phyloP scores from a whole-genome alignment of 2,329 filamentous ascomycete genomes.

The Lizonia empirigonia region DNA sequence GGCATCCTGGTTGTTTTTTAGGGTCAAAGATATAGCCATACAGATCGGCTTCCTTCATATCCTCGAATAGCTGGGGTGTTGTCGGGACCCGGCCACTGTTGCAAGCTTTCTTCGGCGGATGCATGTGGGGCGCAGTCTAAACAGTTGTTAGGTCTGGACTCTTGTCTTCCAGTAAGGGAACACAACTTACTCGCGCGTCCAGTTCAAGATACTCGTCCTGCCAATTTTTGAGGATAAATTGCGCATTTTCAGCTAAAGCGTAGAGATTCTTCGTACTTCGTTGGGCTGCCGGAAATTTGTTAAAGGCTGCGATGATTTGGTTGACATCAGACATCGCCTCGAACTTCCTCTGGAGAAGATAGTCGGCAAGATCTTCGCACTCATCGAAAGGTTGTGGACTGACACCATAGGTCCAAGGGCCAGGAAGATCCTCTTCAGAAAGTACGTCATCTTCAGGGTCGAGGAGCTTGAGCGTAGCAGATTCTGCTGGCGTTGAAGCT shows the following conservation, averaged over 20 bases:
- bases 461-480: slow-evolving; percentile 30
- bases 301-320: slow-evolving; percentile 51
- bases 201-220: slow-evolving; percentile 65
- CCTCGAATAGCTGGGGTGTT: slow-evolving; percentile 58
- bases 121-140: slow-evolving; percentile 57
- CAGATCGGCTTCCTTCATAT: slow-evolving; percentile 64
- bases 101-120: slow-evolving; percentile 57
- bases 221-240: slow-evolving; percentile 58
- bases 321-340: slow-evolving; percentile 52
- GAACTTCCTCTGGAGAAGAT: slow-evolving; percentile 49
- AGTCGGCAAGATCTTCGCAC: slow-evolving; percentile 50
- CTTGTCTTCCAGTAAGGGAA: not conserved
- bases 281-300: slow-evolving; percentile 49
- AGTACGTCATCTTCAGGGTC: slow-evolving; percentile 44
- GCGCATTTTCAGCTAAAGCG: slow-evolving; percentile 60
- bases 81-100: slow-evolving; percentile 56
- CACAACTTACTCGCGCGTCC: slow-evolving; percentile 50
- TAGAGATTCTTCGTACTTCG: slow-evolving; percentile 61
- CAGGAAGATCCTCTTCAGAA: slow-evolving; percentile 46
- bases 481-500: slow-evolving; percentile 33
- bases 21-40: slow-evolving; percentile 65
- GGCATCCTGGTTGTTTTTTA: slow-evolving; percentile 56
- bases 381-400: slow-evolving; percentile 38
- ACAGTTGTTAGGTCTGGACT: slow-evolving; percentile 14
- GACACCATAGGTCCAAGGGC: slow-evolving; percentile 41